These are phyloP conservation scores for Neurospora hispaniola DNA, from an alignment of 495 filamentous ascomycete species.

Conservation along the genomic window DNA sequence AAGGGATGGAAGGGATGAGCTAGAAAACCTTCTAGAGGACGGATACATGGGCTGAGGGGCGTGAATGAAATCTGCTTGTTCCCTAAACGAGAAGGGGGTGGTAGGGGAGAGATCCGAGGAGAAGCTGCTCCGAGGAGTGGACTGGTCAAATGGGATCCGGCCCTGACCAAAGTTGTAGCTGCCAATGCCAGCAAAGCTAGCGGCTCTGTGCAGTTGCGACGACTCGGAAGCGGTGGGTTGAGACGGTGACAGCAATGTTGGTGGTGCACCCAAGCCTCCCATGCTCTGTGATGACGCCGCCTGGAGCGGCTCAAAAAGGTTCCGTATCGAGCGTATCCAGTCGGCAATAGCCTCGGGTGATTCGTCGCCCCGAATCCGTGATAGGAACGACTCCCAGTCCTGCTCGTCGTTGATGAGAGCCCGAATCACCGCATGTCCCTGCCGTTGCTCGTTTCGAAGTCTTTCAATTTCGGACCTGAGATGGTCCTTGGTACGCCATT, in stretches of 20 bases:
- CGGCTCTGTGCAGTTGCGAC: not conserved
- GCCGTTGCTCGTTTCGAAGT: conserved; percentile 18
- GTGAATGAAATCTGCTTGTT: not conserved
- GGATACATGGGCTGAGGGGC: not conserved
- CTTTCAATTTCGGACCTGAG: conserved; percentile 23
- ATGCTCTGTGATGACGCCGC: not conserved
- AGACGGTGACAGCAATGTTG: not conserved
- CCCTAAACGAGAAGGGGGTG: not conserved
- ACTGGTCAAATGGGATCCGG: not conserved
- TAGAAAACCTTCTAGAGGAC: not conserved
- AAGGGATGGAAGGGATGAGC: not conserved
- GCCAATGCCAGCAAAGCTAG: conserved; percentile 4
- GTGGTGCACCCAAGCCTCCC: not conserved
- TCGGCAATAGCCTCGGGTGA: conserved; percentile 18
- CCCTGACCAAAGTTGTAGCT: conserved; percentile 2
- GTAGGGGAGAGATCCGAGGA: not conserved
- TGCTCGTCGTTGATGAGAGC: conserved; percentile 16
- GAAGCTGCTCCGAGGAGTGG: conserved; percentile 1
- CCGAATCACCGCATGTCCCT: conserved; percentile 17
- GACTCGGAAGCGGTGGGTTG: not conserved
- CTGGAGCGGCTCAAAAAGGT: not conserved
- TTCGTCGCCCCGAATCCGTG: conserved; percentile 17
- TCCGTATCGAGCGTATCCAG: conserved; percentile 15
- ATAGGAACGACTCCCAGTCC: conserved; percentile 13
- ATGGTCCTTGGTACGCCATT: conserved; percentile 24